These are phyloP conservation scores for Scolecobasidium constrictum DNA, from an alignment of 2,329 filamentous ascomycete species.

Conservation along the genomic window DNA sequence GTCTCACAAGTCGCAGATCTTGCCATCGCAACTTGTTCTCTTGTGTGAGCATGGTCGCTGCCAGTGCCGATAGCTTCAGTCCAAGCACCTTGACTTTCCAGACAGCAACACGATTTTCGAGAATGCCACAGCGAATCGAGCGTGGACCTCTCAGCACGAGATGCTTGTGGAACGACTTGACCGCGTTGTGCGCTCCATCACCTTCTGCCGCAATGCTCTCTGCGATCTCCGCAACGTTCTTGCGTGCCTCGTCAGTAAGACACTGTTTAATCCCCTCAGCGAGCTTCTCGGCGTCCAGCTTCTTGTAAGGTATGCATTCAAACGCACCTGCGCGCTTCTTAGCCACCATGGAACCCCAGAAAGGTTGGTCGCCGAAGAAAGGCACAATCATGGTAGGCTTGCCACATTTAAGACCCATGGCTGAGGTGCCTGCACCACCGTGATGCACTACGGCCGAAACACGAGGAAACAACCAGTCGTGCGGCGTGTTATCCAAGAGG, in stretches of 20 bases:
- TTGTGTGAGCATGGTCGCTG: constrained; percentile 53
- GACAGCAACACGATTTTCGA: constrained; percentile 51
- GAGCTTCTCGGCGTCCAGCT: constrained; percentile 50
- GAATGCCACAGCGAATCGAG: constrained; percentile 53
- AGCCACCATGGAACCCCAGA: constrained; percentile 63
- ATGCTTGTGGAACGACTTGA: constrained; percentile 53
- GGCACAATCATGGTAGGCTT: constrained; percentile 67
- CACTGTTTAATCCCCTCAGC: constrained; percentile 62
- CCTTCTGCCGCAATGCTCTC: constrained; percentile 51
- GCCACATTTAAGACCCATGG: constrained; percentile 60
- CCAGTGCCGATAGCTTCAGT: constrained; percentile 50
- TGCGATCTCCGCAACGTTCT: constrained; percentile 49
- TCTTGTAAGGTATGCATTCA: constrained; percentile 56
- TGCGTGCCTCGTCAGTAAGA: constrained; percentile 48
- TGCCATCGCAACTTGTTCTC: constrained; percentile 52
- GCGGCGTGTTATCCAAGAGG: constrained; percentile 63
- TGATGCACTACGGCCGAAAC: constrained; percentile 61
- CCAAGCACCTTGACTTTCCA: constrained; percentile 55
- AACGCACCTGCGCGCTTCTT: constrained; percentile 52
- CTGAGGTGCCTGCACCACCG: constrained; percentile 68
- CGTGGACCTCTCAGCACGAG: constrained; percentile 35
- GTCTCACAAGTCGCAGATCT: constrained; percentile 43
- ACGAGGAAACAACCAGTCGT: constrained; percentile 66
- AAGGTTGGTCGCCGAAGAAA: constrained; percentile 71
- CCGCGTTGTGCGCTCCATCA: constrained; percentile 60